phyloP scores from a whole-genome alignment of 1,284 basidiomycete genomes.

The Neolentinus lepideus region DNA sequence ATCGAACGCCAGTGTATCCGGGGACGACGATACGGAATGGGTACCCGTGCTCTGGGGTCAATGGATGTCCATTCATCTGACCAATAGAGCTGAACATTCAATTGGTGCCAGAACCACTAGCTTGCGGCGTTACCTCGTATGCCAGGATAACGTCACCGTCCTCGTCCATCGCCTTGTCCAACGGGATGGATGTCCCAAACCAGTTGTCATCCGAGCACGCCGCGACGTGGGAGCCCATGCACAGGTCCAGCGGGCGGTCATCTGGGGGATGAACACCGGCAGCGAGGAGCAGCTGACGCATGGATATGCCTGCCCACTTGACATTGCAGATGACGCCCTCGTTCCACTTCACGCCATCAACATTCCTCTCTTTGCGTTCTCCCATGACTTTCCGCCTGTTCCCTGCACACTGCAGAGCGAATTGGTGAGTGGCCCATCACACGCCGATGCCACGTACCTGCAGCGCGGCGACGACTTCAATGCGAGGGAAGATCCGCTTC shows the following conservation, averaged over 20 bases:
- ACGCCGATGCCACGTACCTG: conserved; percentile 34
- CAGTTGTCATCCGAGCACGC: conserved; percentile 52
- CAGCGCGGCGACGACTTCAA: conserved; percentile 45
- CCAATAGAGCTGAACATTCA: conserved; percentile 2
- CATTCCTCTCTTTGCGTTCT: conserved; percentile 37
- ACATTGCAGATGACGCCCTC: conserved; percentile 59
- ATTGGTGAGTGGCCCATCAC: neutral
- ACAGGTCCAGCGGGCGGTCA: conserved; percentile 37
- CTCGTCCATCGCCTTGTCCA: conserved; percentile 38
- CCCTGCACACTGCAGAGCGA: conserved; percentile 48
- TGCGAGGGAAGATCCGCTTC: conserved; percentile 32
- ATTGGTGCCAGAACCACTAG: neutral
- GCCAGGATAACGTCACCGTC: conserved; percentile 53
- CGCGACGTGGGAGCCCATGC: conserved; percentile 56
- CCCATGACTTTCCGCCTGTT: conserved; percentile 63
- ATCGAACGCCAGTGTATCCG: conserved; percentile 65
- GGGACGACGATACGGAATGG: conserved; percentile 67
- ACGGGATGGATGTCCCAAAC: conserved; percentile 55
- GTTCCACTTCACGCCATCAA: conserved; percentile 45
- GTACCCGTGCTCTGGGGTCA: conserved; percentile 60
- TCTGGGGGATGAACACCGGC: conserved; percentile 26
- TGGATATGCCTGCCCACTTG: conserved; percentile 48
- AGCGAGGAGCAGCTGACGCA: conserved; percentile 45
- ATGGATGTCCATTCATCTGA: conserved; percentile 59
- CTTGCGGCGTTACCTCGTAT: conserved; percentile 39